Conservation (phyloP, 352 stramenopile genomes). For the Blastocystis sp. region DNA sequence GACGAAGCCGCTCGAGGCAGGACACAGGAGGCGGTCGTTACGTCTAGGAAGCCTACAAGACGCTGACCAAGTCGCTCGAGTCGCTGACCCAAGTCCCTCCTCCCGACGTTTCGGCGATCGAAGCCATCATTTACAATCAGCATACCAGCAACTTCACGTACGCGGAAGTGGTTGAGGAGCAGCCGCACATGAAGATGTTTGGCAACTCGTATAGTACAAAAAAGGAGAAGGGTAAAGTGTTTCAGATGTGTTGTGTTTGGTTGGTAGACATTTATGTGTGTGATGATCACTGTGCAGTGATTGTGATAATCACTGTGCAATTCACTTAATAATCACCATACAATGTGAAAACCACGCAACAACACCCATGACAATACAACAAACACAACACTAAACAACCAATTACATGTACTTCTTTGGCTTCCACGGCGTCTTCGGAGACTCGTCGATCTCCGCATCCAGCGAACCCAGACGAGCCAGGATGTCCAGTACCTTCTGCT, state of each 20-base stretch:
- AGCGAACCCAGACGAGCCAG: background rate
- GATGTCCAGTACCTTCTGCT: slow-evolving; percentile 45
- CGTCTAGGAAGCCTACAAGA: background rate
- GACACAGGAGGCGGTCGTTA: background rate
- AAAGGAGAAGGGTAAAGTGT: slow-evolving; percentile 9
- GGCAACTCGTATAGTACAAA: background rate
- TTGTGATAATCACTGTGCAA: no score
- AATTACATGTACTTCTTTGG: slow-evolving; percentile 36
- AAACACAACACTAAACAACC: background rate
- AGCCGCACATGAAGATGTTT: background rate
- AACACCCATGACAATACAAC: no score
- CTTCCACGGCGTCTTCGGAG: slow-evolving; percentile 32
- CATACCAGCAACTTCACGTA: slow-evolving; percentile 8
- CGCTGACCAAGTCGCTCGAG: background rate
- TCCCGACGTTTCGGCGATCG: slow-evolving; percentile 20
- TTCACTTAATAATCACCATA: no score
- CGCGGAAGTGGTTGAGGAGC: slow-evolving; percentile 24
- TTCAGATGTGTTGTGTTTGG: slow-evolving; percentile 29
- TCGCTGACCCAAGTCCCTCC: background rate
- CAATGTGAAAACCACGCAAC: no score
- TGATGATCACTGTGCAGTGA: no score
- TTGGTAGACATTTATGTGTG: background rate
- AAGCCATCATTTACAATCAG: slow-evolving; percentile 44
- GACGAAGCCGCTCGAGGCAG: slow-evolving; percentile 7
- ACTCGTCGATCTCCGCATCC: slow-evolving; percentile 20